Conservation (phyloP, 176 grass and related monocot species). For the Carex scoparia region DNA sequence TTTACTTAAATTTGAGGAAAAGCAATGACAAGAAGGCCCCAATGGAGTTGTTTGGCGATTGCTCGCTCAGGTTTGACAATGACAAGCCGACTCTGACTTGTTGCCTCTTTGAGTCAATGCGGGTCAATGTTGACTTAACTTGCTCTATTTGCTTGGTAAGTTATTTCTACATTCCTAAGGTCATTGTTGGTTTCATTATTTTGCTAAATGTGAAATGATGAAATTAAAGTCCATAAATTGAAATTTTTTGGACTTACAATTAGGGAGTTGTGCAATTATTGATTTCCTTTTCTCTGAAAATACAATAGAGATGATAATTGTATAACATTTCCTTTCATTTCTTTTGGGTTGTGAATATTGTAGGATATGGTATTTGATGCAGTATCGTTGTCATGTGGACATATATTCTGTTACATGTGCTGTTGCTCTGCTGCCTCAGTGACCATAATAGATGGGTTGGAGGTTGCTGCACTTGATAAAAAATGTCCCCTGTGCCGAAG, state of each 20-base stretch:
- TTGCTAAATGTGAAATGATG: not conserved
- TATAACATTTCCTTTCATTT: not conserved
- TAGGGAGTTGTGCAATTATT: not conserved
- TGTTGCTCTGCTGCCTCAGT: slow-evolving; percentile 74
- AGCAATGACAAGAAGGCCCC: slow-evolving; percentile 34
- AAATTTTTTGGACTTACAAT: not conserved
- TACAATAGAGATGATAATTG: not conserved
- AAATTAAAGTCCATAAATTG: not conserved
- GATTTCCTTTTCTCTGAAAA: not conserved
- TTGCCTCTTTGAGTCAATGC: slow-evolving; percentile 72
- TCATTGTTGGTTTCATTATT: not conserved
- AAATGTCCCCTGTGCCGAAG: slow-evolving; percentile 80
- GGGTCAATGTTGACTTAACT: slow-evolving; percentile 66
- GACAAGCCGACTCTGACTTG: slow-evolving; percentile 67
- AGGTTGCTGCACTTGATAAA: slow-evolving; percentile 35
- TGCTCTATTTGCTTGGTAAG: slow-evolving; percentile 89
- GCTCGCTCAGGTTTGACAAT: slow-evolving; percentile 53
- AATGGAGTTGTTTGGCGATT: slow-evolving; percentile 66
- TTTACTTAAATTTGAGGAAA: slow-evolving; percentile 73
- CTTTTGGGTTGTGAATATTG: not conserved
- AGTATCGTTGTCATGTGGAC: slow-evolving; percentile 64
- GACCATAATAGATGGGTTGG: slow-evolving; percentile 66
- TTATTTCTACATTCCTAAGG: slow-evolving; percentile 45
- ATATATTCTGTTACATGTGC: slow-evolving; percentile 85
- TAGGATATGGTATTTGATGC: slow-evolving; percentile 82